These are phyloP conservation scores for Trypanosoma mega DNA, from an alignment of 208 protist species.

Conservation along the genomic window DNA sequence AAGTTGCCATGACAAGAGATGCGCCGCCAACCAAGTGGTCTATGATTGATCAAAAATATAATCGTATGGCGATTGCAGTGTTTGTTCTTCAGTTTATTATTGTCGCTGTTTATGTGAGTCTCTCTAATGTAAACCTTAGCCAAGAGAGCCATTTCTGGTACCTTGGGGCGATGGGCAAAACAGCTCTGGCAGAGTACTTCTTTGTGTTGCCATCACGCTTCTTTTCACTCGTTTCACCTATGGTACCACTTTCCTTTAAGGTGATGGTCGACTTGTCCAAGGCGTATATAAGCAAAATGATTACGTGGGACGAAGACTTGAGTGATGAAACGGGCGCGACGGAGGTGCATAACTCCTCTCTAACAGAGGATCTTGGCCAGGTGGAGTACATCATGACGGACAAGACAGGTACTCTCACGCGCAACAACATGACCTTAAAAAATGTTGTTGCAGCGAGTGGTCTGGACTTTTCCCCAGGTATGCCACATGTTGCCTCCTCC, in stretches of 20 bases:
- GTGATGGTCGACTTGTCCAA: constrained; percentile 93
- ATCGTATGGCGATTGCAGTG: constrained; percentile 73
- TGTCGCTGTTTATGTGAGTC: constrained; percentile 55
- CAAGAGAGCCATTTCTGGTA: constrained; percentile 55
- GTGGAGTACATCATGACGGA: constrained; percentile 92
- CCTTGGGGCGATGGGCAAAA: constrained; percentile 28
- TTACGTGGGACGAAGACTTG: constrained; percentile 89
- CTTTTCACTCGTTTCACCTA: constrained; percentile 91
- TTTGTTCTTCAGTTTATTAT: constrained; percentile 91
- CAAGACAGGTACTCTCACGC: constrained; percentile 94
- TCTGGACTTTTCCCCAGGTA: constrained; percentile 12
- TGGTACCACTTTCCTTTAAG: constrained; percentile 96
- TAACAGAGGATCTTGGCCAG: constrained; percentile 93
- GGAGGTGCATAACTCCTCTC: constrained; percentile 81
- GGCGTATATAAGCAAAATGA: constrained; percentile 79
- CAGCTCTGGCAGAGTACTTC: constrained; percentile 45
- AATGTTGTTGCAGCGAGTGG: constrained; percentile 40
- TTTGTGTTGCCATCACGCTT: constrained; percentile 86
- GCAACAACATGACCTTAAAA: constrained; percentile 85
- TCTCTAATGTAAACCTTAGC: constrained; percentile 44
- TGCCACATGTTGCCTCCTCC: constrained; percentile 8
- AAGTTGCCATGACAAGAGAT: constrained; percentile 83
- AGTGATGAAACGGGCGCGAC: constrained; percentile 36
- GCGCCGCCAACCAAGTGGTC: constrained; percentile 85
- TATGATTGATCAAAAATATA: constrained; percentile 85